Conservation (phyloP, 768 basidiomycete genomes). For the Omphalotus guepiniiformis region DNA sequence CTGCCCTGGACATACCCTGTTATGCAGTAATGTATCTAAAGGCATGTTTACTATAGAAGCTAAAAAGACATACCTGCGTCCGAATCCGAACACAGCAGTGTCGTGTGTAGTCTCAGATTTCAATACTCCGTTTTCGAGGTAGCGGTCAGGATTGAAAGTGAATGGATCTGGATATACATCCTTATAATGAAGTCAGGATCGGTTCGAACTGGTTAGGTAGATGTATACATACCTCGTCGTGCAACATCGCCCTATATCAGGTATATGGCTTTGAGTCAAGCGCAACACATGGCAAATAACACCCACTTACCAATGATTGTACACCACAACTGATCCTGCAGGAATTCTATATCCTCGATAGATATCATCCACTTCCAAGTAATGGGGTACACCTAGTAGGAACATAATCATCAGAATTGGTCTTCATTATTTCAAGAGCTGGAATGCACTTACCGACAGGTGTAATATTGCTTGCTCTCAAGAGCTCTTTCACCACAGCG, state of each 20-base stretch:
- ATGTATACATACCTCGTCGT: too few relatives aligned
- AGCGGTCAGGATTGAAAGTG: constrained; percentile 6
- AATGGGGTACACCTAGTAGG: not conserved
- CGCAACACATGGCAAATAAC: too few relatives aligned
- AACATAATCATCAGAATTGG: not conserved
- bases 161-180: constrained; percentile 7
- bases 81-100: constrained; percentile 4
- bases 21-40: not conserved
- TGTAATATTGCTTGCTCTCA: constrained; percentile 24
- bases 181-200: not conserved
- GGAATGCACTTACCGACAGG: constrained; percentile 23
- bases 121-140: not conserved
- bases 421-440: not conserved
- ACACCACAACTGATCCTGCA: not conserved
- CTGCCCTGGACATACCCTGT: not conserved
- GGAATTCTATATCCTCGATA: constrained; percentile 5
- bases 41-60: not conserved
- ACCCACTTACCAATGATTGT: not conserved
- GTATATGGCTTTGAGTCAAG: not conserved
- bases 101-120: not conserved
- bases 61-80: constrained; percentile 1
- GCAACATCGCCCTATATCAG: not conserved
- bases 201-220: too few relatives aligned
- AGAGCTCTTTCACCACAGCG: constrained; percentile 25
- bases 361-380: constrained; percentile 1